These are phyloP conservation scores for Botrytis fabae DNA, from an alignment of 2,329 filamentous ascomycete species.

Conservation along the genomic window DNA sequence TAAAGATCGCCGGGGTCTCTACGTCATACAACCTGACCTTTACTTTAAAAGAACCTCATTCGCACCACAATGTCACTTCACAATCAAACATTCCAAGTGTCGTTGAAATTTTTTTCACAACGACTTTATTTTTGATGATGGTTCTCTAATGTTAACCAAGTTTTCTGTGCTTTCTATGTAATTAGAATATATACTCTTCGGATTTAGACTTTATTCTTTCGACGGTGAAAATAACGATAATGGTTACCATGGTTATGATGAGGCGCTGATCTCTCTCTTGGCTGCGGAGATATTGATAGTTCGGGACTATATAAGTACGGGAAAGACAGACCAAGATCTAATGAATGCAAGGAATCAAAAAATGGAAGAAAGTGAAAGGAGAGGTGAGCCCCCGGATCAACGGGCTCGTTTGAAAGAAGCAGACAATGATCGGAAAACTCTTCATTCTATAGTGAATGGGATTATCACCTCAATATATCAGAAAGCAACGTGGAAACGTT, in stretches of 20 bases:
- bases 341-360: background rate
- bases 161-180: background rate
- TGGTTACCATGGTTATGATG: background rate
- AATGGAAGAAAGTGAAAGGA: fast-evolving
- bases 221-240: background rate
- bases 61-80: background rate
- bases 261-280: background rate
- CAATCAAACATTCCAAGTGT: too few species aligned
- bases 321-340: background rate
- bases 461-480: background rate
- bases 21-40: background rate
- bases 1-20: background rate
- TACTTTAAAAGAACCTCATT: background rate
- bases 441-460: background rate
- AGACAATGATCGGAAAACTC: background rate
- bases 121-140: background rate
- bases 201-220: background rate
- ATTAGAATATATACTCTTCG: background rate
- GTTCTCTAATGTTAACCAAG: background rate
- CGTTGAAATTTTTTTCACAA: background rate
- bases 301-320: background rate
- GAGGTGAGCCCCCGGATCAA: background rate
- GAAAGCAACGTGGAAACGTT: background rate
- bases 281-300: background rate
- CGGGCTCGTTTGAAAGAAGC: background rate